Evolutionary conservation across 768 basidiomycete species (phyloP).

Genomic region (Boletus barrowsii): DNA sequence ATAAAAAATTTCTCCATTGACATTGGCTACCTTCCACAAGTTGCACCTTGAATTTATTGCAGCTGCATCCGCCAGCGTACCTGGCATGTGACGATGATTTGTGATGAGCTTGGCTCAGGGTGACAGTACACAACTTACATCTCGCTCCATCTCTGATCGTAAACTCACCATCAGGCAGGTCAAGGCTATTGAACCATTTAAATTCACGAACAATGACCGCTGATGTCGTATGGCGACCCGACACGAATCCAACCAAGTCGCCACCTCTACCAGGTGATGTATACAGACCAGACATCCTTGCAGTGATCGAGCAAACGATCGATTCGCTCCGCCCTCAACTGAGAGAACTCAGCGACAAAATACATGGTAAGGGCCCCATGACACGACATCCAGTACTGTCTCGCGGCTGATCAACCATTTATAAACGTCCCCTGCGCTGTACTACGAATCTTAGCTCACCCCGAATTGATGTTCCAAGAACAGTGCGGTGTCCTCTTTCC

Average conservation of each 20-base stretch:
- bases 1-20: too few relatives aligned
- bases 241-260: slow-evolving; percentile 23
- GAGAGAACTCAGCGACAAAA: slow-evolving; percentile 63
- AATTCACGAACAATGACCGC: slow-evolving; percentile 11
- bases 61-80: too few relatives aligned
- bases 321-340: slow-evolving; percentile 53
- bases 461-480: slow-evolving; percentile 69
- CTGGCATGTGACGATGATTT: too few relatives aligned
- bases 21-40: too few relatives aligned
- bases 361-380: slow-evolving; percentile 50
- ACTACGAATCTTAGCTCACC: slow-evolving; percentile 48
- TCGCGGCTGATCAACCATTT: slow-evolving; percentile 1
- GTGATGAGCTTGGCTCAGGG: too few relatives aligned
- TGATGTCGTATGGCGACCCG: slow-evolving; percentile 42
- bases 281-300: slow-evolving; percentile 57
- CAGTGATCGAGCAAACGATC: slow-evolving; percentile 57
- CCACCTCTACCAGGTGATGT: slow-evolving; percentile 31
- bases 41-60: too few relatives aligned
- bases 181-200: background rate
- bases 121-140: too few relatives aligned
- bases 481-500: slow-evolving; percentile 37
- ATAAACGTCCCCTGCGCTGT: background rate
- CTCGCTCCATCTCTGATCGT: background rate
- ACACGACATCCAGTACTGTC: background rate
- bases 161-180: background rate